Base-by-base conservation (phyloP, 257 asterid genomes). In the Penstemon davidsonii region DNA sequence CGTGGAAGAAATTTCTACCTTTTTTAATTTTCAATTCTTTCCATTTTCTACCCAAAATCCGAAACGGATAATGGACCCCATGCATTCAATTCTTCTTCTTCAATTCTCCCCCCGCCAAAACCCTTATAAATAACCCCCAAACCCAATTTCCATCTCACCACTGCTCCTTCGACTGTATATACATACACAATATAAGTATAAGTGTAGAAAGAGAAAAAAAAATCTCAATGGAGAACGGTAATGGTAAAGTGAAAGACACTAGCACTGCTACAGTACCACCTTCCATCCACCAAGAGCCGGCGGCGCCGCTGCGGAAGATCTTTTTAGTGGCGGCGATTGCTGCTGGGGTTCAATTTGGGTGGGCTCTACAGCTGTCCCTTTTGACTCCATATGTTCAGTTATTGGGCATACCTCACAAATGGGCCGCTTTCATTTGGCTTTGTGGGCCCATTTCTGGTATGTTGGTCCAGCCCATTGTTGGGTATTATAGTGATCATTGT, bases 401-500 rank as follows among this genome's bases (percentile, higher is more conserved):
- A 2, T 69, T 92, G 9, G 98, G 98, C 1, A 82, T 92, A 8
- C 88, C 96, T n/a, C 98, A 92, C 66, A 45, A 43, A 1, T 82
- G 84, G 82, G 88, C 98, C 1, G 80, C 98, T 55, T 85, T 78
- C 67, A 86, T 92, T 18, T 92, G 98, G 98, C 84, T 92, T 0
- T 90, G 97, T 58, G 97, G 98, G 3, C 98, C 98, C 0, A 46
- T 92, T 64, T 90, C 97, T 25, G 98, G 98, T 7, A 71, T 92
- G 79, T 0, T 92, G 7, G 98, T 92, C 7, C 98, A 92, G 81
- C 98, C 98, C 55, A 80, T 90, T 37, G 97, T 88, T n/a, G 98
- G 98, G 1, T 88, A 85, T 76, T 88, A 86, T 76, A 92, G 97
- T 50, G 98, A 92, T 47, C 83, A 83, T 65, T 86, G 91, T 36